Conservation (phyloP, 139 green algal genomes). For the Zygnema circumcarinatum region DNA sequence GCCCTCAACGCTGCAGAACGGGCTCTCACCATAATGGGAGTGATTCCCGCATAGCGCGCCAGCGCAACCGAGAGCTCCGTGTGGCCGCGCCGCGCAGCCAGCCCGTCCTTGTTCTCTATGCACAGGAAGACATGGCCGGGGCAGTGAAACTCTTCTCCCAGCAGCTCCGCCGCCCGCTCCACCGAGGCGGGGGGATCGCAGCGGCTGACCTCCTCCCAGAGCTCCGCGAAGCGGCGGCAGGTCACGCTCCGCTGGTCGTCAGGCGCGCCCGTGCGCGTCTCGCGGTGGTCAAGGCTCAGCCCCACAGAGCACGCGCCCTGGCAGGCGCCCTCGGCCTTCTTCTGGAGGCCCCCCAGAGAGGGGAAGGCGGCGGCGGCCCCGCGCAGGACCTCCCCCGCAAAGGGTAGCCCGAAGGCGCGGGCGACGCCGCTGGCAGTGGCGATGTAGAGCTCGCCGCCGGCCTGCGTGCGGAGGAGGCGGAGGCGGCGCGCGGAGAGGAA, state of each 20-base stretch:
- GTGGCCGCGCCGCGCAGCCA: slow-evolving; percentile 40
- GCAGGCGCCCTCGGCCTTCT: slow-evolving; percentile 42
- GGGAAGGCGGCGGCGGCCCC: background rate
- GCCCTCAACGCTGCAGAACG: too few relatives aligned
- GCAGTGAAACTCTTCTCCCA: slow-evolving; percentile 60
- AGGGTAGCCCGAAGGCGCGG: slow-evolving; percentile 38
- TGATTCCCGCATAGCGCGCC: slow-evolving; percentile 37
- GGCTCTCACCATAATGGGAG: slow-evolving; percentile 58
- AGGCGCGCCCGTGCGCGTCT: slow-evolving; percentile 53
- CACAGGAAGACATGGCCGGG: slow-evolving; percentile 63
- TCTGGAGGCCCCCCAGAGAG: slow-evolving; percentile 31
- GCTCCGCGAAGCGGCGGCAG: slow-evolving; percentile 52
- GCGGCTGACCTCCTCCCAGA: slow-evolving; percentile 35
- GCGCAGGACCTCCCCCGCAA: background rate
- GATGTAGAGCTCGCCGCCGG: slow-evolving; percentile 61
- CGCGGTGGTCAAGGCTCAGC: slow-evolving; percentile 54
- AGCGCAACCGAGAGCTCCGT: slow-evolving; percentile 58
- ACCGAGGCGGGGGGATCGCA: background rate
- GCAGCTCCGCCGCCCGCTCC: slow-evolving; percentile 3
- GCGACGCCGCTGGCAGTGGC: slow-evolving; percentile 41
- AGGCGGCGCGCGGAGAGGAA: background rate
- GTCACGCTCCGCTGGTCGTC: slow-evolving; percentile 57
- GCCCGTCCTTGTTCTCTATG: slow-evolving; percentile 22
- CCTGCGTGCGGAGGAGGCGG: background rate
- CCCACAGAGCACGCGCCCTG: slow-evolving; percentile 59